Percentiles rank a stretch among this genome's conserved stretches.
These are phyloP conservation scores for Scheffersomyces quercinus DNA, from an alignment of 1,139 yeast species.

Conservation along the genomic window DNA sequence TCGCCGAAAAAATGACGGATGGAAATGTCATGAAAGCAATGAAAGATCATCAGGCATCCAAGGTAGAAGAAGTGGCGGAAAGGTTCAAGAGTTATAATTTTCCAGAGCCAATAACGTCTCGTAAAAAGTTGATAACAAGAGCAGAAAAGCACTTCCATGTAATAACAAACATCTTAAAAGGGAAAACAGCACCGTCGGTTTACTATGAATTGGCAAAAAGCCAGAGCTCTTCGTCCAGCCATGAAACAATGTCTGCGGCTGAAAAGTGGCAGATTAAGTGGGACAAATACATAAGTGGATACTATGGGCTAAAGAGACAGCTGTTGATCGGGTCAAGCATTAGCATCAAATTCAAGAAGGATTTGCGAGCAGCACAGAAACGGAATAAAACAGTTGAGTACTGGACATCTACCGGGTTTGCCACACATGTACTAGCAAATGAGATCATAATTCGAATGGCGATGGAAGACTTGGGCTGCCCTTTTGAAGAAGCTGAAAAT, in stretches of 20 bases:
- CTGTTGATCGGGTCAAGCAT: slow-evolving; percentile 46
- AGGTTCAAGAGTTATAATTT: slow-evolving; percentile 23
- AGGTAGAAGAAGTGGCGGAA: slow-evolving; percentile 14
- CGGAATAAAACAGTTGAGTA: slow-evolving; percentile 50
- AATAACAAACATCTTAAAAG: slow-evolving; percentile 46
- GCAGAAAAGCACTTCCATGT: slow-evolving; percentile 30
- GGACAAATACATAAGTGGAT: slow-evolving; percentile 56
- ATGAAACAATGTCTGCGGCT: slow-evolving; percentile 44
- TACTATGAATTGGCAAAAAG: slow-evolving; percentile 52
- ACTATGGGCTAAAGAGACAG: slow-evolving; percentile 60
- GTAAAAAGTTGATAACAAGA: slow-evolving; percentile 21
- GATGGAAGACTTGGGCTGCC: slow-evolving; percentile 43
- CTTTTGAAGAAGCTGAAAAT: slow-evolving; percentile 44
- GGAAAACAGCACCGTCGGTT: slow-evolving; percentile 38
- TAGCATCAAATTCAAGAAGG: slow-evolving; percentile 23
- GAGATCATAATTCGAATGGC: slow-evolving; percentile 57
- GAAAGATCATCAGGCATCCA: slow-evolving; percentile 14
- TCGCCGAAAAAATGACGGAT: slow-evolving; percentile 7
- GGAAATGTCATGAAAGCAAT: slow-evolving; percentile 13
- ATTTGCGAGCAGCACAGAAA: slow-evolving; percentile 25
- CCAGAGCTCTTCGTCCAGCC: slow-evolving; percentile 35
- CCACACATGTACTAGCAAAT: slow-evolving; percentile 61
- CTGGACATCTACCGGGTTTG: slow-evolving; percentile 61
- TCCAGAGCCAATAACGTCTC: slow-evolving; percentile 30
- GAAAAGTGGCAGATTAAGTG: slow-evolving; percentile 53